Evolutionary conservation across 192 early-diverging fungal genomes (phyloP), one percentile per base, ranked within the genome.

Genomic region (Coemansia sp.): DNA sequence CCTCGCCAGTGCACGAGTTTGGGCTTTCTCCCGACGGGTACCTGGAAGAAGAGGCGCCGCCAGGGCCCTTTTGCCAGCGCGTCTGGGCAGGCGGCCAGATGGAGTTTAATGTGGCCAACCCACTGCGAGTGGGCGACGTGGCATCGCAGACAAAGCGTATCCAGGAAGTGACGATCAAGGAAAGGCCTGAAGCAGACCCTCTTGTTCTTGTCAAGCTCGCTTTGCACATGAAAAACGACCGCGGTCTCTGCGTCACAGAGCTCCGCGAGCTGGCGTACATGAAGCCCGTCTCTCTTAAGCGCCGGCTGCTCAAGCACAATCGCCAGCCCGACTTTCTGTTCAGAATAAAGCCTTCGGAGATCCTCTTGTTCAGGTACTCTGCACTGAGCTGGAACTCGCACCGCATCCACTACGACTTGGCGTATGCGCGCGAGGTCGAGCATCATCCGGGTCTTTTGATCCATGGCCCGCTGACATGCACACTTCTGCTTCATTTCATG

Each of bases 301-400:
- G 70, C 61, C 74, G 61, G 32, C 55, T 63, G 8, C 61, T 75
- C 32, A 56, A 55, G 78, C 83, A 75, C 20, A 79, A 74, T 3
- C 78, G 76, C 55, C 29, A 58, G 34, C 84, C 89, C 1, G 92
- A 90, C 24, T 89, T 91, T 69, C 61, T 69, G 11, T 71, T 78
- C 34, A 67, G 49, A 0, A 55, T 91, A 45, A 69, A 60, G 5
- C 91, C 92, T 18, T 86, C 84, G 10, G 72, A 88, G 28, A 85
- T 93, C 30, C 83, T 86, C 19, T 70, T 93, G 29, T 96, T 96
- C 72, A 76, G 91, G 29, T 97, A 90, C 73, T 95, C 93, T 24
- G 92, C 94, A 25, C 60, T 95, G 72, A 91, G 90, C 4, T 97
- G 91, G 82, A 97, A 97, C 70, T 85, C 85, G 50, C 93, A 97